A percentile compares a stretch with the other conserved stretches of the same genome.
Evolutionary conservation across 306 rosid species (phyloP).

Genomic region (Fragaria nilgerrensis): DNA sequence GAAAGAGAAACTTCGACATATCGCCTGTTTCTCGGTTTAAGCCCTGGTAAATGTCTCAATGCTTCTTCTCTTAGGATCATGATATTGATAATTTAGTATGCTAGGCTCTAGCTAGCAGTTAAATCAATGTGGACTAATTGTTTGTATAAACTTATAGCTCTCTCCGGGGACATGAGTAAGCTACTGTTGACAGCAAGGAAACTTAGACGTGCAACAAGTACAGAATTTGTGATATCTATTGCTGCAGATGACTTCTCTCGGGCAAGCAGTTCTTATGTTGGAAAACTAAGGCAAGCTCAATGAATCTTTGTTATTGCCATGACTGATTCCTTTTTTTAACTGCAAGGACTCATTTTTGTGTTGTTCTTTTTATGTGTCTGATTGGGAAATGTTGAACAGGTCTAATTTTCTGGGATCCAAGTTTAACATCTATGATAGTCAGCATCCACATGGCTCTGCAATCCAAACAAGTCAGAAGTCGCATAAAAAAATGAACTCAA

Average conservation of each 20-base stretch:
- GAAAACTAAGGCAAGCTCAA: conserved; percentile 67
- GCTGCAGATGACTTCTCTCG: conserved; percentile 73
- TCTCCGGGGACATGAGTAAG: conserved; percentile 75
- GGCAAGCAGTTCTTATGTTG: conserved; percentile 55
- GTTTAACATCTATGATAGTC: conserved; percentile 61
- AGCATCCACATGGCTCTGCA: conserved; percentile 48
- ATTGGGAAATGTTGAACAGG: conserved; percentile 46
- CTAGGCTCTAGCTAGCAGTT: background rate
- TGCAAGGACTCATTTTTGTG: background rate
- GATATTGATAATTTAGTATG: background rate
- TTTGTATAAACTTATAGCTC: conserved; percentile 45
- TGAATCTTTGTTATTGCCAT: background rate
- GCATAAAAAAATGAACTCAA: conserved; percentile 46
- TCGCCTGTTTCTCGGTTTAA: conserved; percentile 76
- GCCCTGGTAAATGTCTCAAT: conserved; percentile 67
- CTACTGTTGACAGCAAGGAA: conserved; percentile 77
- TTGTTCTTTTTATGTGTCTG: conserved; percentile 1
- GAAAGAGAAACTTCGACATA: conserved; percentile 74
- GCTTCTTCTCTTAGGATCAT: conserved; percentile 10
- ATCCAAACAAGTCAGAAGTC: conserved; percentile 44
- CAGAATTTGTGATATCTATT: conserved; percentile 72
- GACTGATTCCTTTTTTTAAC: conserved; percentile 12
- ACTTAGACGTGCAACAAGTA: conserved; percentile 67
- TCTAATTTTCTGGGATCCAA: conserved; percentile 94
- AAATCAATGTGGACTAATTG: background rate